Base-by-base conservation (phyloP, 352 stramenopile genomes). In the Sclerospora graminicola region DNA sequence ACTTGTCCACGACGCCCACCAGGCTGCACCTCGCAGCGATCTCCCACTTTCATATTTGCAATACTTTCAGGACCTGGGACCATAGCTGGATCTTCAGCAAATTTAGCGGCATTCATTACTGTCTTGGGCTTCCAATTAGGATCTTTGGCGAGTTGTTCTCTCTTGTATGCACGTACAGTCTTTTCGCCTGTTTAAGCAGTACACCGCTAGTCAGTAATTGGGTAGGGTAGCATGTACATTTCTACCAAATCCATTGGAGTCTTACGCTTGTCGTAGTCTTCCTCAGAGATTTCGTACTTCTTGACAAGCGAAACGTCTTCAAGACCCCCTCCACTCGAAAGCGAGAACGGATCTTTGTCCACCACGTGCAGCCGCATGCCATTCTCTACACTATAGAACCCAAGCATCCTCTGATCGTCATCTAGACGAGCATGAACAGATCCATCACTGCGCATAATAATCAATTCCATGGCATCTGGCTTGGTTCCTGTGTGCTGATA, bases 251-350 rank as follows among this genome's bases (percentile, higher is more conserved):
- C 6, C 4, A 26, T 6, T 35, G 14, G 8, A 27, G 23, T 5
- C 67, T 39, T 75, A 92, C 94, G 84, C 45, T 97, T 97, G 64
- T 99, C 74, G 69, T 99, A 99, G 51, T 98, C 95, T 31, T 98
- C 94, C 36, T 99, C 97, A 0, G 73, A 94, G 70, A 99, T 98
- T 52, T 85, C 62, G 66, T 98, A 99, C 71, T 99, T 99, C 48
- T 98, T 54, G 16, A 99, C 81, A 34, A 98, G 75, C 7, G 84
- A 93, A 8, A 95, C 84, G 61, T 99, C 92, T 57, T 99, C 96
- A 9, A 98, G 90, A 4, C 90, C 95, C 13, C 97, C 96, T 34
- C 84, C 81, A 24, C 70, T 82, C 18, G 89, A 96, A 14, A 97
- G 70, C 23, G 95, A 99, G 67, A 97, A 95, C 23, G 95, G 96